Conservation (phyloP, 768 basidiomycete species). For the Russula virescens region DNA sequence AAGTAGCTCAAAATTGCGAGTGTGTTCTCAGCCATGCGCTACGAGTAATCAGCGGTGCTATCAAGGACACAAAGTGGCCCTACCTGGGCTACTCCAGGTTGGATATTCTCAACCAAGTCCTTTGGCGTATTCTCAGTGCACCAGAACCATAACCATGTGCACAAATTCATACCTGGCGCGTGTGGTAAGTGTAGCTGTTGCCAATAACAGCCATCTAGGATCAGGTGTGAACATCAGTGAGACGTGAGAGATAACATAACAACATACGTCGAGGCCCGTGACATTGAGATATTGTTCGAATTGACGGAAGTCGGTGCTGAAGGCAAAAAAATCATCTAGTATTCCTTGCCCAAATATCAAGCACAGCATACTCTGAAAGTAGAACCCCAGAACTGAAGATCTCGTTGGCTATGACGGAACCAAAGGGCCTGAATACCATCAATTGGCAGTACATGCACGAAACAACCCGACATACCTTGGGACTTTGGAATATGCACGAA, state of each 20-base stretch:
- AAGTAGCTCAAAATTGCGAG: constrained; percentile 74
- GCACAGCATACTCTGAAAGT: constrained; percentile 67
- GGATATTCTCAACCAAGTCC: constrained; percentile 80
- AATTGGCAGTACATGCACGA: not conserved
- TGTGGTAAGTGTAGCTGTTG: constrained; percentile 92
- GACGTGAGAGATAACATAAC: not conserved
- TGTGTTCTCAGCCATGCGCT: constrained; percentile 89
- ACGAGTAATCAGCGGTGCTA: constrained; percentile 11
- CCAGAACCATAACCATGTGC: not conserved
- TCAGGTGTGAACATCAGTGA: not conserved
- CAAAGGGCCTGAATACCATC: constrained; percentile 58
- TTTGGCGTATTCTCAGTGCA: constrained; percentile 22
- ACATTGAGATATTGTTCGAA: constrained; percentile 88
- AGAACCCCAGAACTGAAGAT: constrained; percentile 89
- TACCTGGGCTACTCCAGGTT: constrained; percentile 67
- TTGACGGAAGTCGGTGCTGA: constrained; percentile 91
- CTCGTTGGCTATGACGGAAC: constrained; percentile 85
- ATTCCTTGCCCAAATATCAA: not conserved
- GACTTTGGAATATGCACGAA: constrained; percentile 79
- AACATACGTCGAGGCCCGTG: constrained; percentile 79
- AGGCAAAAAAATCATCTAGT: not conserved
- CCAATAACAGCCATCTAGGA: constrained; percentile 82
- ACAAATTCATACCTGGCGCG: constrained; percentile 57
- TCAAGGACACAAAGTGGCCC: not conserved
- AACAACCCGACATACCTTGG: constrained; percentile 48